Evolutionary conservation across 331 rosid species (phyloP).

Genomic region (Telfairia occidentalis): DNA sequence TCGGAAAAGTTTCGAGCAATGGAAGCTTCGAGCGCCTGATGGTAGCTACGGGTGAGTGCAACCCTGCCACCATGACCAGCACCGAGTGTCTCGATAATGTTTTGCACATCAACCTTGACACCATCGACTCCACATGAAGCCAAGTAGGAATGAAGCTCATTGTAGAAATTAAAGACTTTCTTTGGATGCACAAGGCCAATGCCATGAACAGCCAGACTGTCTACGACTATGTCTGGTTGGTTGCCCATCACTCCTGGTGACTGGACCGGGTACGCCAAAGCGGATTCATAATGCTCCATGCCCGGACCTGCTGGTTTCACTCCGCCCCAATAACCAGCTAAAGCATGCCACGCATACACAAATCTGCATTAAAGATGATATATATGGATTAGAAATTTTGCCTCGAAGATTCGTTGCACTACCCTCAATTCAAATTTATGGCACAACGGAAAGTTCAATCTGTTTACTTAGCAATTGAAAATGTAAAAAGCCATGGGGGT

Average conservation of each 20-base stretch:
- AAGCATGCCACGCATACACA: constrained; percentile 94
- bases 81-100: constrained; percentile 81
- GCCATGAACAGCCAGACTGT: constrained; percentile 82
- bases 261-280: constrained; percentile 76
- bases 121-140: constrained; percentile 98
- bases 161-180: constrained; percentile 79
- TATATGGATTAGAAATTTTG: background rate
- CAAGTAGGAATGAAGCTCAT: constrained; percentile 85
- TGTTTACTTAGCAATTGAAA: background rate
- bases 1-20: constrained; percentile 72
- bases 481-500: background rate
- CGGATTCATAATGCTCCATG: constrained; percentile 83
- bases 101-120: constrained; percentile 95
- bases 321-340: constrained; percentile 99
- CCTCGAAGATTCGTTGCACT: background rate
- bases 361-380: constrained; percentile 30
- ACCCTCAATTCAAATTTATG: background rate
- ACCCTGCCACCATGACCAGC: constrained; percentile 93
- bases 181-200: constrained; percentile 86
- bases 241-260: constrained; percentile 86
- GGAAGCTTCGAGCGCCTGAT: constrained; percentile 81
- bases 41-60: constrained; percentile 72
- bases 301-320: constrained; percentile 82
- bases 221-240: constrained; percentile 90
- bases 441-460: background rate